Percentiles rank a stretch among this genome's conserved stretches.
These are phyloP conservation scores for Phaeosphaeriaceae sp. DNA, from an alignment of 2,329 filamentous ascomycete species.

Conservation along the genomic window DNA sequence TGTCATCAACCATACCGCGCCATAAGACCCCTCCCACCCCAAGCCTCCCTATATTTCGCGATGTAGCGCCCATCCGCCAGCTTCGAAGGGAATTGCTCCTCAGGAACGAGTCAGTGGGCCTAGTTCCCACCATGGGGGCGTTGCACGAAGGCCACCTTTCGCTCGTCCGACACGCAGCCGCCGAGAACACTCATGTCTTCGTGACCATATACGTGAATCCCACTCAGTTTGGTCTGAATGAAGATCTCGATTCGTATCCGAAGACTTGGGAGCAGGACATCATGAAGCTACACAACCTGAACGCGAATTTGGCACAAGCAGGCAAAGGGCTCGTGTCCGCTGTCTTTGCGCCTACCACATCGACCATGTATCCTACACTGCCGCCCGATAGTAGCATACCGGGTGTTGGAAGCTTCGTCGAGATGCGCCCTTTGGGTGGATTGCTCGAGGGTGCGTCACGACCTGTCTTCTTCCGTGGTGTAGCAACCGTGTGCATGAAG, in stretches of 20 bases:
- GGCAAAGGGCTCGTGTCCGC: constrained; percentile 73
- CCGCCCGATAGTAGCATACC: constrained; percentile 74
- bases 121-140: constrained; percentile 97
- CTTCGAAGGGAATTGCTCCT: constrained; percentile 72
- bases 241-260: constrained; percentile 89
- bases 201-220: constrained; percentile 96
- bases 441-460: constrained; percentile 84
- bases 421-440: constrained; percentile 81
- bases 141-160: constrained; percentile 91
- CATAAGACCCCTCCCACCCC: constrained; percentile 22
- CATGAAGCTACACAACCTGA: constrained; percentile 69
- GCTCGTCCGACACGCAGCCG: constrained; percentile 81
- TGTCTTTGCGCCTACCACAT: constrained; percentile 84
- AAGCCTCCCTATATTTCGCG: constrained; percentile 74
- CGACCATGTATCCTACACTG: constrained; percentile 86
- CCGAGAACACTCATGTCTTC: constrained; percentile 84
- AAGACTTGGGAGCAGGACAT: constrained; percentile 86
- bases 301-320: constrained; percentile 69
- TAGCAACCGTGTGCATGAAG: constrained; percentile 96
- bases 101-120: constrained; percentile 75
- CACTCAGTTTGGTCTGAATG: constrained; percentile 88
- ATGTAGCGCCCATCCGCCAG: constrained; percentile 73
- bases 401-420: constrained; percentile 87
- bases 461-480: constrained; percentile 95
- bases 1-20: constrained; percentile 27